Percentiles rank a stretch among this genome's conserved stretches.
Conservation (phyloP, 305 asterid genomes). For the Fraxinus ornus region DNA sequence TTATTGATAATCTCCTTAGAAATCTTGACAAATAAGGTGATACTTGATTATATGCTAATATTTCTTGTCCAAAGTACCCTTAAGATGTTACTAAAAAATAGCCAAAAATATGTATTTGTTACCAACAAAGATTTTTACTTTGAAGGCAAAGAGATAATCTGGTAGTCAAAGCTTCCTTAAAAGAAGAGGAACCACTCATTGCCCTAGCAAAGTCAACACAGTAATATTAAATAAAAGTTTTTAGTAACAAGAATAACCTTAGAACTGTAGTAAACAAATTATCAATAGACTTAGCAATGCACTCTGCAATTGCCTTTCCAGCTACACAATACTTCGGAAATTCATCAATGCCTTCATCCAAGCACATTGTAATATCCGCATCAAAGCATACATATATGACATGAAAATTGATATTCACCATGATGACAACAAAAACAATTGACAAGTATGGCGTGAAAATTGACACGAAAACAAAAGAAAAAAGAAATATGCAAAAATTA, state of each 20-base stretch:
- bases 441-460: no score
- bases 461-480: no score
- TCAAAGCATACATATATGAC: no score
- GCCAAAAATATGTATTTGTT: background rate
- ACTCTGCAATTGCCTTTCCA: constrained; percentile 79
- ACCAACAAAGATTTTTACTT: constrained; percentile 39
- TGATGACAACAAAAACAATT: no score
- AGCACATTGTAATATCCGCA: no score
- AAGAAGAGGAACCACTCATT: constrained; percentile 89
- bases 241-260: no score
- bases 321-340: no score
- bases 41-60: background rate
- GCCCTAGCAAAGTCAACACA: constrained; percentile 51
- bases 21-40: constrained; percentile 1
- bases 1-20: background rate
- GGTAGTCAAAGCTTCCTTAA: constrained; percentile 91
- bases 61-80: background rate
- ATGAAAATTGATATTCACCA: no score
- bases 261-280: background rate
- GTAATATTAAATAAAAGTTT: background rate
- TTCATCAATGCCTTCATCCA: no score
- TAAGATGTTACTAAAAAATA: background rate
- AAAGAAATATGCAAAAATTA: no score
- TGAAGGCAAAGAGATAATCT: constrained; percentile 79
- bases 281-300: constrained; percentile 73